Evolutionary conservation across 164 flowering plant genomes (phyloP), one percentile per base, ranked within the genome.

Genomic region (Hamamelis virginiana): DNA sequence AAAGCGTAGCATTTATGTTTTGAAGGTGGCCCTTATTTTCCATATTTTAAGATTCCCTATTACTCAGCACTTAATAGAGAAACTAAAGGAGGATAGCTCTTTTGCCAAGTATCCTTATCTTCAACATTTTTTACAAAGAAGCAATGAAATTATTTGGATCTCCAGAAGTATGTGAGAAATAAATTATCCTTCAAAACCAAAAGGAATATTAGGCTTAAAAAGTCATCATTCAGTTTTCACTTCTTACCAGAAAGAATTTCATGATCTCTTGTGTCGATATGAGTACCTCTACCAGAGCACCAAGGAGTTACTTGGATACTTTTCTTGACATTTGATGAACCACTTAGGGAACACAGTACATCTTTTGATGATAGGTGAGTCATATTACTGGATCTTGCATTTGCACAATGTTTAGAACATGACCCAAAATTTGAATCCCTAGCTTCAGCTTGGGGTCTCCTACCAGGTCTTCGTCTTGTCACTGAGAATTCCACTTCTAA

Each of bases 401-500:
- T 66, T 41, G 66, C 38, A 38, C 67, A 57, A 56, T 41, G 52
- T 46, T 72, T 79, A 26, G 62, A 52, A 22, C 47, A 48, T 61
- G 76, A 57, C 51, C 62, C 60, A 63, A 19, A 12, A 65, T n/a
- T 64, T 22, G 69, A 56, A 47, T 45, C 64, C 67, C 69, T 69
- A 61, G 64, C 55, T 67, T 80, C 88, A 61, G 62, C 64, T 9
- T 56, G 67, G n/a, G 68, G 61, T 69, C 72, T 78, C 51, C 82
- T 78, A 52, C 77, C 69, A 58, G 71, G 68, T 76, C 82, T 82
- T 73, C 80, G 64, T 70, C 80, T 83, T 66, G 76, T 70, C 9
- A 59, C 74, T 18, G 78, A 68, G 56, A 80, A 81, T 70, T 81
- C 80, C 19, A 50, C 23, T 65, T 80, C 90, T 22, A 89, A 80